phyloP scores from a whole-genome alignment of 148 eudicot genomes.

The Silene latifolia region DNA sequence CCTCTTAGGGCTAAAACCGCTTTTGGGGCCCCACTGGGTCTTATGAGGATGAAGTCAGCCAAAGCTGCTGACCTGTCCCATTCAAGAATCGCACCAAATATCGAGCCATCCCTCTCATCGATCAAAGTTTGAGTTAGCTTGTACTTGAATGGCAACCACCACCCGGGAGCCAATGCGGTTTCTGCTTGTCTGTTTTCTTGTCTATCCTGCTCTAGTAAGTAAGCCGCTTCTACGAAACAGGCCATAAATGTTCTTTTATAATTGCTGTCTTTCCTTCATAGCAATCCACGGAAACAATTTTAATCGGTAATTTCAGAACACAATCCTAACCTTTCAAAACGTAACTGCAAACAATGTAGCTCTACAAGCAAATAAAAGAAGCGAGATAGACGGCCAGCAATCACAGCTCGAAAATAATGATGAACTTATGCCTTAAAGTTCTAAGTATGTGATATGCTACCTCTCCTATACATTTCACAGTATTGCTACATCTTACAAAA shows the following conservation, averaged over 20 bases:
- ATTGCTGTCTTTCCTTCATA: constrained; percentile 75
- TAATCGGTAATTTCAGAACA: background rate
- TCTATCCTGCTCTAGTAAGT: constrained; percentile 77
- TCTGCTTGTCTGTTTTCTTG: constrained; percentile 67
- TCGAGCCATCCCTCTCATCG: constrained; percentile 79
- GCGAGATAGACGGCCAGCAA: too few relatives aligned
- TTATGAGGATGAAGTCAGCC: constrained; percentile 56
- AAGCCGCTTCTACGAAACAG: constrained; percentile 93
- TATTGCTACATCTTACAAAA: too few relatives aligned
- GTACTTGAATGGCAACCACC: constrained; percentile 89
- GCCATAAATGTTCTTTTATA: constrained; percentile 94
- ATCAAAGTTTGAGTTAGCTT: constrained; percentile 58
- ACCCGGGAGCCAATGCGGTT: constrained; percentile 70
- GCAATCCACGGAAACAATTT: background rate
- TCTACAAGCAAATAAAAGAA: too few relatives aligned
- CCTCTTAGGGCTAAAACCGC: constrained; percentile 79
- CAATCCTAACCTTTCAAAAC: too few relatives aligned
- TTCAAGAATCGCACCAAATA: constrained; percentile 75
- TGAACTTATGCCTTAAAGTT: too few relatives aligned
- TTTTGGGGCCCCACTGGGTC: constrained; percentile 84
- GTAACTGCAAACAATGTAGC: too few relatives aligned
- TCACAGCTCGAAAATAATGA: too few relatives aligned
- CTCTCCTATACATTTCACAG: too few relatives aligned
- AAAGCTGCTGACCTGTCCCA: constrained; percentile 84
- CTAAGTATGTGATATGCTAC: too few relatives aligned